These are phyloP conservation scores for Citrullus colocynthis DNA, from an alignment of 306 rosid genomes.

Conservation along the genomic window DNA sequence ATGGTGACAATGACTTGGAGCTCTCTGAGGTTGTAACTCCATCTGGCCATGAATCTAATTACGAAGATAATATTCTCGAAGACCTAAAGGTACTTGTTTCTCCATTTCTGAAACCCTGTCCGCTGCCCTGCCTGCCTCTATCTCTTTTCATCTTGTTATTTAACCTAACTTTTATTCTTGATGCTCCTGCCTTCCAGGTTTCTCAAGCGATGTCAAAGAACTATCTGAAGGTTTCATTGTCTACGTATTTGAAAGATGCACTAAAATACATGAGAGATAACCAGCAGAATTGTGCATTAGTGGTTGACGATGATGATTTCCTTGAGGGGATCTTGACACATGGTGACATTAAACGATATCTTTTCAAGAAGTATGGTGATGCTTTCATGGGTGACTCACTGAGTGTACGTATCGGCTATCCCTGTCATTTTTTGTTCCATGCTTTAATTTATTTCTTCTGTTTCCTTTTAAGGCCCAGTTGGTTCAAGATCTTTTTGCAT, in stretches of 20 bases:
- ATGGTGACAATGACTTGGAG: conserved; percentile 42
- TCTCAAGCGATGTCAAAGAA: conserved; percentile 69
- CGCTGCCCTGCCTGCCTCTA: neutral
- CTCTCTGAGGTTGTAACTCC: conserved; percentile 38
- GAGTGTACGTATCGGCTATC: conserved; percentile 40
- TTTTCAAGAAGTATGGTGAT: conserved; percentile 41
- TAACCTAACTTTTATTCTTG: neutral
- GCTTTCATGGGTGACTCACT: conserved; percentile 26
- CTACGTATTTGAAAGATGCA: conserved; percentile 51
- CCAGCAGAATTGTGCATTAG: conserved; percentile 63
- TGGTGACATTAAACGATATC: conserved; percentile 70
- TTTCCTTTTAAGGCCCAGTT: neutral
- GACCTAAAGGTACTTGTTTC: conserved; percentile 49
- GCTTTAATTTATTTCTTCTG: neutral
- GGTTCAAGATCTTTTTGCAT: neutral
- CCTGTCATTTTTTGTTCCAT: neutral
- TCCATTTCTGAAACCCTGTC: neutral
- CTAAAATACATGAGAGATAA: conserved; percentile 44
- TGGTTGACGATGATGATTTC: conserved; percentile 62
- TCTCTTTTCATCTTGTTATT: neutral
- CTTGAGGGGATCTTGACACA: conserved; percentile 80
- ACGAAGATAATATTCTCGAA: conserved; percentile 62
- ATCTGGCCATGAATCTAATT: conserved; percentile 32
- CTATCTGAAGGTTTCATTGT: conserved; percentile 47
- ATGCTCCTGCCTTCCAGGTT: conserved; percentile 35